A percentile compares a stretch with the other conserved stretches of the same genome.
These are phyloP conservation scores for Glycine soja DNA, from an alignment of 306 rosid genomes.

Conservation along the genomic window DNA sequence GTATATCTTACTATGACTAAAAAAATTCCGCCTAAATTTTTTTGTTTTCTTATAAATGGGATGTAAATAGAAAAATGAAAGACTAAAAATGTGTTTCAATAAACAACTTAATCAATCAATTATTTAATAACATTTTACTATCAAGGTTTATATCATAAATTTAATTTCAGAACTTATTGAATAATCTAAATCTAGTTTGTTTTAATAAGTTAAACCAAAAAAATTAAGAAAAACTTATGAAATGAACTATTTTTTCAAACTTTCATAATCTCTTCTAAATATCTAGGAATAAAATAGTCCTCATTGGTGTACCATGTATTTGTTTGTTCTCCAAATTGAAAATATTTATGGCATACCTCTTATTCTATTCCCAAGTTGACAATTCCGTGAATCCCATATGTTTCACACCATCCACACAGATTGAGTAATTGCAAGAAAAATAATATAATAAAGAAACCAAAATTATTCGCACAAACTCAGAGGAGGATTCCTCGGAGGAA, in stretches of 20 bases:
- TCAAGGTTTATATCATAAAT: background rate
- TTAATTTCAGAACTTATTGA: background rate
- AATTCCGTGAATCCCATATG: background rate
- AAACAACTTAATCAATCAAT: background rate
- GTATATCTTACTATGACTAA: background rate
- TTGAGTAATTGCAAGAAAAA: background rate
- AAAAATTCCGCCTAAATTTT: background rate
- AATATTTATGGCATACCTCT: background rate
- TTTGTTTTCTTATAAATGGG: slow-evolving; percentile 12
- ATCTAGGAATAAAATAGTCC: background rate
- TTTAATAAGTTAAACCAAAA: background rate
- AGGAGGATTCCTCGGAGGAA: background rate
- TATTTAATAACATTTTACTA: background rate
- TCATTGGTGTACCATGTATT: background rate
- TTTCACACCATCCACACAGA: background rate
- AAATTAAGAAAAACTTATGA: background rate
- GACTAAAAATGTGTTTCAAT: background rate
- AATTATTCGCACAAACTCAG: background rate
- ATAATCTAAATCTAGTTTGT: background rate
- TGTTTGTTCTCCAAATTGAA: background rate
- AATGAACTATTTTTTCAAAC: background rate
- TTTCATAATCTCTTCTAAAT: background rate
- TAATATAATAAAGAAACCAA: background rate
- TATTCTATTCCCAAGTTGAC: slow-evolving; percentile 21
- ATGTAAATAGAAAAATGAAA: slow-evolving; percentile 15